Conservation (phyloP, 2,329 filamentous ascomycete species). For the Ceratocystis variospora region DNA sequence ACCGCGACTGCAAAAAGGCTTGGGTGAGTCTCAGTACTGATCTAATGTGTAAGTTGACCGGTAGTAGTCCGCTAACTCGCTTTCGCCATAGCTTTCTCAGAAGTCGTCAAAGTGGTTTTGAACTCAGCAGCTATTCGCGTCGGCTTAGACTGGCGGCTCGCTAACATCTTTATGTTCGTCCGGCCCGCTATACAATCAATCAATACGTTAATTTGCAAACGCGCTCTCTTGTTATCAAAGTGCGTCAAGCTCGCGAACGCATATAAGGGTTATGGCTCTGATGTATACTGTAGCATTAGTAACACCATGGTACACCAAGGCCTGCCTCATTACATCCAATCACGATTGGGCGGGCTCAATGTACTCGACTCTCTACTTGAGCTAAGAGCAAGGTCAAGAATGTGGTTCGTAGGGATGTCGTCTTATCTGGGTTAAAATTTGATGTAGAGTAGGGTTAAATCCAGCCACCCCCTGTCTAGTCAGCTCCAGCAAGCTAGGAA, state of each 20-base stretch:
- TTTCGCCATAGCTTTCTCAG: constrained; percentile 11
- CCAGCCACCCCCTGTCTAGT: not conserved
- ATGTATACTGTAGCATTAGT: no score
- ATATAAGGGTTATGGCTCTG: no score
- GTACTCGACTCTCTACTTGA: no score
- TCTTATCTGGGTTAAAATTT: not conserved
- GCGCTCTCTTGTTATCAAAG: not conserved
- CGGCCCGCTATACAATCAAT: not conserved
- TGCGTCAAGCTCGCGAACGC: not conserved
- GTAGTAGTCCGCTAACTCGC: not conserved
- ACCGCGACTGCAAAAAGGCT: constrained; percentile 85
- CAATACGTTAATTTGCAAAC: not conserved
- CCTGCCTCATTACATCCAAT: no score
- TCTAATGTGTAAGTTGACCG: not conserved
- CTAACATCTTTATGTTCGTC: no score
- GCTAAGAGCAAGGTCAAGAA: no score
- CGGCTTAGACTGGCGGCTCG: no score
- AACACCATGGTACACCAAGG: no score
- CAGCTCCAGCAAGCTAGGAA: not conserved
- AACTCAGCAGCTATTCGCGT: not conserved
- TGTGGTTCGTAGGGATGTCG: no score
- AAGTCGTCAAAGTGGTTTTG: constrained; percentile 16
- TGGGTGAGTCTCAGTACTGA: constrained; percentile 48
- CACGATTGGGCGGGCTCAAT: no score
- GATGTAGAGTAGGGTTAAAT: not conserved